A percentile compares a stretch with the other conserved stretches of the same genome.
phyloP scores from a whole-genome alignment of 2,329 filamentous ascomycete genomes.

The Pseudopithomyces chartarum region DNA sequence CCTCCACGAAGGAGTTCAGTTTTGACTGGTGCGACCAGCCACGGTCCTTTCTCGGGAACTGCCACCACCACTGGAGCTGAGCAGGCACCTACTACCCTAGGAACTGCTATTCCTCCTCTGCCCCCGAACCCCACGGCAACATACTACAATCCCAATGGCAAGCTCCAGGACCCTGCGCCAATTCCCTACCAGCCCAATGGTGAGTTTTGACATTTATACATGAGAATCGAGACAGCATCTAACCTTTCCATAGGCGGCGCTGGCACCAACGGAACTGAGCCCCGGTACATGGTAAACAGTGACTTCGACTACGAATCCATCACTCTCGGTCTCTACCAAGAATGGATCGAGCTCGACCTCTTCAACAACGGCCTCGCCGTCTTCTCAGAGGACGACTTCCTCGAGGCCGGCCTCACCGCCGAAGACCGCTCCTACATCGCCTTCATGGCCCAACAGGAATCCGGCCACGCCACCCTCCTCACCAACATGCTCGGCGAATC shows the following conservation, averaged over 20 bases:
- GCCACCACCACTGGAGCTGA: constrained; percentile 73
- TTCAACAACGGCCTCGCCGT: constrained; percentile 76
- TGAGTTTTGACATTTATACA: constrained; percentile 9
- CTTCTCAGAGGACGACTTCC: constrained; percentile 73
- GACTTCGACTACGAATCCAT: constrained; percentile 86
- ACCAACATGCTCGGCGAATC: constrained; percentile 77
- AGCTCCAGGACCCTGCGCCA: constrained; percentile 69
- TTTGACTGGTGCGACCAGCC: constrained; percentile 65
- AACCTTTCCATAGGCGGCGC: constrained; percentile 58
- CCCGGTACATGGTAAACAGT: constrained; percentile 76
- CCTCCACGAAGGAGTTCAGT: constrained; percentile 54
- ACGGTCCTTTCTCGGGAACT: constrained; percentile 71
- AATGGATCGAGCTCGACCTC: constrained; percentile 83
- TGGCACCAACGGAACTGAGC: constrained; percentile 76
- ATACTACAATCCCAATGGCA: constrained; percentile 73
- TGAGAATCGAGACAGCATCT: not conserved
- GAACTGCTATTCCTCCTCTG: constrained; percentile 61
- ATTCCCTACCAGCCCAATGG: constrained; percentile 72
- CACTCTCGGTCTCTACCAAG: constrained; percentile 75
- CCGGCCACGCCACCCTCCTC: constrained; percentile 76
- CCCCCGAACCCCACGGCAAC: constrained; percentile 67
- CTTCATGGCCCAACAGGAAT: constrained; percentile 79
- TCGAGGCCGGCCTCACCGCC: constrained; percentile 67
- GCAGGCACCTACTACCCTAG: constrained; percentile 59
- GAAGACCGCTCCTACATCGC: constrained; percentile 73